Evolutionary conservation across 2,329 filamentous ascomycete species (phyloP).

Genomic region (Xylariaceae sp.): DNA sequence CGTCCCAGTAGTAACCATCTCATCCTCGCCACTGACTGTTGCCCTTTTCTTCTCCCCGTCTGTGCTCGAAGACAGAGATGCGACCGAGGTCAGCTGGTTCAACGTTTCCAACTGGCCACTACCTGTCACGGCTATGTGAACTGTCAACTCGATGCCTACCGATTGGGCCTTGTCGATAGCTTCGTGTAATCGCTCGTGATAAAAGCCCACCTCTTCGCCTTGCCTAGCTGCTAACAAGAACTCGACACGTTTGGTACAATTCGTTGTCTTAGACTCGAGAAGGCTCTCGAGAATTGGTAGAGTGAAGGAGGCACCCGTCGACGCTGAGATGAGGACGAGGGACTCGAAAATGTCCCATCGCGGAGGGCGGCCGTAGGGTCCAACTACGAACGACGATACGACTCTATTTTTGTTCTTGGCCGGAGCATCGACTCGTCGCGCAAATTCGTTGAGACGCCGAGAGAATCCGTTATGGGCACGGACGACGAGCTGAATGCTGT

Average conservation of each 20-base stretch:
- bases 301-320: constrained; percentile 58
- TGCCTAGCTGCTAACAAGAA: constrained; percentile 48
- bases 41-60: constrained; percentile 23
- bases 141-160: constrained; percentile 43
- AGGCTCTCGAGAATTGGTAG: constrained; percentile 54
- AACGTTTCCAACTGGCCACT: constrained; percentile 24
- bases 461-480: constrained; percentile 54
- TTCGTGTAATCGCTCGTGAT: constrained; percentile 44
- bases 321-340: constrained; percentile 54
- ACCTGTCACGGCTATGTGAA: constrained; percentile 51
- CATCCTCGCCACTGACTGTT: constrained; percentile 5
- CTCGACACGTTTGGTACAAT: constrained; percentile 48
- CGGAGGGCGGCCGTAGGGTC: constrained; percentile 52
- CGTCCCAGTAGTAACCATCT: constrained; percentile 26
- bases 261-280: constrained; percentile 35
- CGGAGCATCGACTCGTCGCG: constrained; percentile 31
- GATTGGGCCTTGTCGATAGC: constrained; percentile 38
- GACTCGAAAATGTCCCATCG: constrained; percentile 55
- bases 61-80: constrained; percentile 14
- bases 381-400: constrained; percentile 46
- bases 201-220: constrained; percentile 51
- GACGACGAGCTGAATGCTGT: constrained; percentile 55
- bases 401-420: constrained; percentile 29
- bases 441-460: constrained; percentile 44
- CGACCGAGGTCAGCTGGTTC: constrained; percentile 12